A percentile compares a stretch with the other conserved stretches of the same genome.
Evolutionary conservation across 306 rosid genomes (phyloP).

Genomic region (Castanopsis chinensis): DNA sequence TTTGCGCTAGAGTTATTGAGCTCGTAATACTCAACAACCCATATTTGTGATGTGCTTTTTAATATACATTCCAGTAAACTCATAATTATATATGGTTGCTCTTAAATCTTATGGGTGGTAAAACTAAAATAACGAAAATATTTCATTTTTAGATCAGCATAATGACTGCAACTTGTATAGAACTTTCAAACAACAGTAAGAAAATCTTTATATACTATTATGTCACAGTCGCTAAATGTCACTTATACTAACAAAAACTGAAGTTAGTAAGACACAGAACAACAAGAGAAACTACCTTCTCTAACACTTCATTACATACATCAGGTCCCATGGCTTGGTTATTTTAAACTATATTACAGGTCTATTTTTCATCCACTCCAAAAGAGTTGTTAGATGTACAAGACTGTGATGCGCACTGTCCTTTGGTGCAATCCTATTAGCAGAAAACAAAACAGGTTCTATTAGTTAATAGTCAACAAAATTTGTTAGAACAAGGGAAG

Average conservation of each 20-base stretch:
- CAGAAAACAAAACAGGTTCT: constrained; percentile 11
- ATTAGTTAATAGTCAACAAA: constrained; percentile 8
- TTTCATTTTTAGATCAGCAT: neutral
- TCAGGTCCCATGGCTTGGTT: constrained; percentile 13
- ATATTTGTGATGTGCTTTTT: neutral
- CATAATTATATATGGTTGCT: neutral
- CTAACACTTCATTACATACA: constrained; percentile 13
- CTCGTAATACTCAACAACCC: neutral
- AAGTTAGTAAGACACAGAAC: constrained; percentile 23
- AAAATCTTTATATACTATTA: neutral
- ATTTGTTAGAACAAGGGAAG: neutral
- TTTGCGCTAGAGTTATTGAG: neutral
- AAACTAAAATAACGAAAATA: neutral
- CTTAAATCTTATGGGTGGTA: neutral
- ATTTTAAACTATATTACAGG: constrained; percentile 15
- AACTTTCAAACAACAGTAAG: constrained; percentile 10
- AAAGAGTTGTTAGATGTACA: constrained; percentile 31
- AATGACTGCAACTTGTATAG: neutral
- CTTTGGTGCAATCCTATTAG: constrained; percentile 37
- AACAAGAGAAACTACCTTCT: constrained; percentile 4
- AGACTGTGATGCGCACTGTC: constrained; percentile 27
- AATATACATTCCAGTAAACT: neutral
- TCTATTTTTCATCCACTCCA: constrained; percentile 19
- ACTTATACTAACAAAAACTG: constrained; percentile 4
- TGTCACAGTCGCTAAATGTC: constrained; percentile 2